Percentiles rank a stretch among this genome's conserved stretches.
These are phyloP conservation scores for Apostasia shenzhenica DNA, from an alignment of 106 monocot species.

Conservation along the genomic window DNA sequence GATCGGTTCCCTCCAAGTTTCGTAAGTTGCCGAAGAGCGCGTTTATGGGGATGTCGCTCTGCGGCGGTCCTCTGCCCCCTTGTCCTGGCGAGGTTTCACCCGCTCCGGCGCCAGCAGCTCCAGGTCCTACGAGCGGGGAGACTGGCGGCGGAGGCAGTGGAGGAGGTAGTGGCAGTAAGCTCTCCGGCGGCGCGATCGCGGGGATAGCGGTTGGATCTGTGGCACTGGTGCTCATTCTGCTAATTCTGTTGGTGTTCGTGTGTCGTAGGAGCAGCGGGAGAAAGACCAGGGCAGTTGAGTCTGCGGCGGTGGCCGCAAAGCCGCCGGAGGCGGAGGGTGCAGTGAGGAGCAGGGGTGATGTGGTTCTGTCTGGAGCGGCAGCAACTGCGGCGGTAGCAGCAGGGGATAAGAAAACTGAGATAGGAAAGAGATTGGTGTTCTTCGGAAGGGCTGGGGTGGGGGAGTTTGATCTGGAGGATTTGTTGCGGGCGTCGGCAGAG, in stretches of 20 bases:
- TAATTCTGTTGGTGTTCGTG: conserved; percentile 15
- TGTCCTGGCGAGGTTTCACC: conserved; percentile 39
- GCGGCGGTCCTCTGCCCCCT: conserved; percentile 43
- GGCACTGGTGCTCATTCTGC: conserved; percentile 10
- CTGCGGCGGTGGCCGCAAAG: neutral
- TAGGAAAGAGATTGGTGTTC: conserved; percentile 21
- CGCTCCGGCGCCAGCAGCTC: conserved; percentile 6
- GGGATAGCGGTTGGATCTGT: conserved; percentile 34
- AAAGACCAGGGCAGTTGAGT: neutral
- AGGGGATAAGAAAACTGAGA: neutral
- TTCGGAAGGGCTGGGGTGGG: conserved; percentile 7
- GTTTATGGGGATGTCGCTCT: conserved; percentile 50
- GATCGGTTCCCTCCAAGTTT: conserved; percentile 53
- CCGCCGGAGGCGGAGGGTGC: neutral
- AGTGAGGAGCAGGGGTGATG: neutral
- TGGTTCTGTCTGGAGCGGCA: neutral
- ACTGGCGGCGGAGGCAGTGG: neutral
- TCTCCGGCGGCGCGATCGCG: conserved; percentile 40
- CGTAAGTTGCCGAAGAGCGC: conserved; percentile 21
- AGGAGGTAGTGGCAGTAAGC: conserved; percentile 11
- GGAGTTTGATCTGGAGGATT: conserved; percentile 21
- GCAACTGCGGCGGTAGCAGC: neutral
- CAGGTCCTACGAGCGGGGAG: neutral
- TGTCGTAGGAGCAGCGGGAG: conserved; percentile 1
- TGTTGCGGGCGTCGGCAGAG: conserved; percentile 27